Base-by-base conservation (phyloP, 192 early-diverging fungal species). In the Geranomyces michiganensis region DNA sequence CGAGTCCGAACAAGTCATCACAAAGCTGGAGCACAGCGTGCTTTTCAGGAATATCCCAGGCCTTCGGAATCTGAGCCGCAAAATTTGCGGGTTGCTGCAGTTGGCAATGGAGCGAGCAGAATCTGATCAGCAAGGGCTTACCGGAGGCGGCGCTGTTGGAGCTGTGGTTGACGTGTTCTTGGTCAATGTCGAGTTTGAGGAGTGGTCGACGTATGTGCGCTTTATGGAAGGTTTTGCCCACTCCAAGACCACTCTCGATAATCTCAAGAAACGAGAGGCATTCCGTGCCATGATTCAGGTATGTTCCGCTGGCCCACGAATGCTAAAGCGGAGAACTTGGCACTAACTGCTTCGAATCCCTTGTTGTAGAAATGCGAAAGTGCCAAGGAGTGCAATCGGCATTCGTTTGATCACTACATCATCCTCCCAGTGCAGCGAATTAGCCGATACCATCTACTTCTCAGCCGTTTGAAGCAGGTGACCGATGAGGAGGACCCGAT, bases 401-500 rank as follows among this genome's bases (percentile, higher is more conserved):
- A 76, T 21, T 47, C 29, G 13, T 70, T 76, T 36, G 68, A 71
- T 27, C 67, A 76, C 43, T 76, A 65, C 53, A 62, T 71, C 51
- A 76, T 71, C n/a, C 62, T 76, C 15, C 74, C 74, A 10, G 63
- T 76, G 15, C 74, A 76, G 36, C 58, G 74, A 36, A 76, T 76
- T 47, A 41, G 60, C 29, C 58, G 74, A 30, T 76, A 76, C 56
- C 68, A 70, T 33, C 60, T 76, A 15, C 68, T 76, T 4, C 63
- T 76, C 45, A 62, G 67, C 56, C 19, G 73, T 26, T 46, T 75
- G 13, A 68, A 69, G 67, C 36, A 59, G 30, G 46, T 62, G 21
- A 75, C 67, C 58, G 73, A 75, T 45, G 41, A 29, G 29, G 73
- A 60, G 46, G 67, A 68, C 51, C 65, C 67, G 15, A 58, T 60